Base-by-base conservation (phyloP, 106 monocot genomes). In the Platanthera zijinensis region DNA sequence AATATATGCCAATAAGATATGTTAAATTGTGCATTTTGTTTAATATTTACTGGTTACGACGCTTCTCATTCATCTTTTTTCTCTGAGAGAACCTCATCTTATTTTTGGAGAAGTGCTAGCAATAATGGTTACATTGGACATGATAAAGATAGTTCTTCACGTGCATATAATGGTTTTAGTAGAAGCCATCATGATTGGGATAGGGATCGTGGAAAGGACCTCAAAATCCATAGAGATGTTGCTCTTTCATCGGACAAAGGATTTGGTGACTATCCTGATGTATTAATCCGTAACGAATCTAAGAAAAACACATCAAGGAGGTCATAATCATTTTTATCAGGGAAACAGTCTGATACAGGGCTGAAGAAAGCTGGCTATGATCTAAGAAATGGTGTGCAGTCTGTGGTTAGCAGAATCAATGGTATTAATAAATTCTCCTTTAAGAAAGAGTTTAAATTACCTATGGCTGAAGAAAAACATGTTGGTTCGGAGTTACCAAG, bases 361-460 rank as follows among this genome's bases (percentile, higher is more conserved):
- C 47, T 72, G n/a, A 88, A 84, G 78, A 89, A 61, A 45, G 14
- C 25, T 0, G 87, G 79, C 48, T 75, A 45, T 79, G 81, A 74
- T 79, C 68, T 64, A 22, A 79, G 49, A 62, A 89, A 86, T 78
- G 69, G 78, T 17, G 45, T 82, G 81, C 82, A 64, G 64, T 28
- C 64, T 17, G 28, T 64, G 30, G 64, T 78, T 56, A 83, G 66
- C 66, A 54, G 47, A 52, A 61, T 74, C 39, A 66, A 28, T 71
- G 73, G 79, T 22, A 56, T 84, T 19, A 72, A 61, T 51, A 89
- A 86, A 57, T 72, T 69, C 1, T 88, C 90, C 10, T 93, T 90
- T 80, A 88, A 93, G 48, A 89, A 63, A 75, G 92, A 95, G 62
- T 92, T 95, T 48, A 92, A 92, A 57, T 86, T 86, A 46, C 92